Percentiles rank a stretch among this genome's conserved stretches.
phyloP scores from a whole-genome alignment of 352 stramenopile species.

The Plasmopara halstedii region DNA sequence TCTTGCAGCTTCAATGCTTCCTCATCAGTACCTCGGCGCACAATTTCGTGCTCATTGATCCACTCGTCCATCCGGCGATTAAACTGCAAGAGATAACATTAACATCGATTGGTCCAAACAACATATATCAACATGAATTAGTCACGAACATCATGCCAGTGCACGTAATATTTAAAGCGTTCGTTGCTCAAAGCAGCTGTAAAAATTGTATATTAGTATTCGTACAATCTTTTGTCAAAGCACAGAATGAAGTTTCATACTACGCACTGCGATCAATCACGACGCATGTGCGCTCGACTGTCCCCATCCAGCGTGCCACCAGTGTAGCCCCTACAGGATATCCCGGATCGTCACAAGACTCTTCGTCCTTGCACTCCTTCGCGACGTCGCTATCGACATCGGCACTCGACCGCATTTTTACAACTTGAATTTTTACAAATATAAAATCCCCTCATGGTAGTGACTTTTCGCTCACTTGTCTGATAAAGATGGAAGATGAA shows the following conservation, averaged over 20 bases:
- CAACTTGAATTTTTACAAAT: too few species aligned
- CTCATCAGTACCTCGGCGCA: slow-evolving; percentile 65
- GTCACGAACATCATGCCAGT: slow-evolving; percentile 65
- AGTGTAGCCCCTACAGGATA: slow-evolving; percentile 56
- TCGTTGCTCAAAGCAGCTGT: slow-evolving; percentile 44
- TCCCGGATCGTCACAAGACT: slow-evolving; percentile 19
- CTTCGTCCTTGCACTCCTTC: slow-evolving; percentile 12
- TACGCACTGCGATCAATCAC: slow-evolving; percentile 70
- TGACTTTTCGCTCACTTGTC: slow-evolving; percentile 2
- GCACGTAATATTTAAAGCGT: slow-evolving; percentile 79
- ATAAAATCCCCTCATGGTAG: background rate
- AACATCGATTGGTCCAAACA: slow-evolving; percentile 1
- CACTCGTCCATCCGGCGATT: slow-evolving; percentile 87
- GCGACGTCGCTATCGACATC: slow-evolving; percentile 2
- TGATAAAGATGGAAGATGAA: slow-evolving; percentile 11
- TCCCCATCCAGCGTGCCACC: slow-evolving; percentile 66
- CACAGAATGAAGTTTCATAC: background rate
- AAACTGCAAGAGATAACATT: slow-evolving; percentile 31
- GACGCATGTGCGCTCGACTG: slow-evolving; percentile 69
- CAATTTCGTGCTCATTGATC: slow-evolving; percentile 79
- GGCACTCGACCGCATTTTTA: slow-evolving; percentile 15
- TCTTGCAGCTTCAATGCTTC: slow-evolving; percentile 65
- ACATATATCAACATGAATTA: background rate
- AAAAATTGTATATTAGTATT: slow-evolving; percentile 2
- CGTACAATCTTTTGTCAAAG: slow-evolving; percentile 12